Base-by-base conservation (phyloP, 257 asterid genomes). In the Fraxinus excelsior region DNA sequence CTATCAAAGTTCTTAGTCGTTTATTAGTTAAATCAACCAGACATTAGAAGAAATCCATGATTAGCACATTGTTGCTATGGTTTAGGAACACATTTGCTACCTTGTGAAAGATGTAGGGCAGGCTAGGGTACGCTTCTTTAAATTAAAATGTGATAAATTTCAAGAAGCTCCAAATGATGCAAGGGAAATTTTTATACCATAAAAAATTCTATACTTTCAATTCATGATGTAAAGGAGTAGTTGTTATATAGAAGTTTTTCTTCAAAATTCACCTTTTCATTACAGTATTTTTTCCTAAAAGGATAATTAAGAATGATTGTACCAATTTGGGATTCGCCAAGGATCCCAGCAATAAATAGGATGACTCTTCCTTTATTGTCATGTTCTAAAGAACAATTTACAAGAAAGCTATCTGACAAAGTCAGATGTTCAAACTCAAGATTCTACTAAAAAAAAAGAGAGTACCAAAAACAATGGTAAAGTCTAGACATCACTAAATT, bases 11-110 rank as follows among this genome's bases (percentile, higher is more conserved):
- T n/a, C n/a, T n/a, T n/a, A n/a, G n/a, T n/a, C n/a, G n/a, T n/a
- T n/a, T n/a, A 69, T 37, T 29, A 66, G 42, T 37, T 37, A 37
- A 44, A 60, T 19, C 42, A 82, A 74, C 46, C n/a, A n/a, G n/a
- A 7, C 66, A 56, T 13, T 56, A 37, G 40, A 9, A 37, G 11
- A 56, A 56, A 21, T 4, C n/a, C 26, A 56, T 3, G 3, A 56
- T n/a, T 8, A 56, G 26, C 66, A 56, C 11, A 21, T 5, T 7
- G 3, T 18, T 56, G 65, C 28, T 56, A 1, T 56, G 25, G 18
- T n/a, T 3, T 7, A n/a, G 12, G 4, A 7, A 4, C 26, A 56
- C 16, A n/a, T n/a, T n/a, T n/a, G n/a, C n/a, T n/a, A n/a, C n/a
- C n/a, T n/a, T n/a, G n/a, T 6, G 65, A n/a, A 37, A 56, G 65